These are phyloP conservation scores for Cyberlindnera xylosilytica DNA, from an alignment of 805 yeast species.

Conservation along the genomic window DNA sequence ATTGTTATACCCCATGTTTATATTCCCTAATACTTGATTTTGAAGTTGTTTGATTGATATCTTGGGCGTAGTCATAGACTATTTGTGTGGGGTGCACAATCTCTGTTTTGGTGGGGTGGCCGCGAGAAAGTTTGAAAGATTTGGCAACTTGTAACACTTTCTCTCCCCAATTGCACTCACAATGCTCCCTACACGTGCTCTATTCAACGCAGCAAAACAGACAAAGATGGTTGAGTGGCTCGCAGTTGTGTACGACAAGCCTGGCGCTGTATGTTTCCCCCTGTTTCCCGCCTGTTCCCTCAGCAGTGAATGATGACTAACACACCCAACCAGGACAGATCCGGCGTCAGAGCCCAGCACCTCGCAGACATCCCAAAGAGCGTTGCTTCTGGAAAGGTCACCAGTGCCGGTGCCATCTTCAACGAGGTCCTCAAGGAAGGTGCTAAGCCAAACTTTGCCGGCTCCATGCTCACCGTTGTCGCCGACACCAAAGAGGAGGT, in stretches of 20 bases:
- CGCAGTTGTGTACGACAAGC: conserved; percentile 68
- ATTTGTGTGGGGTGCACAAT: no score
- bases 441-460: conserved; percentile 52
- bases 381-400: conserved; percentile 41
- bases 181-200: conserved; percentile 16
- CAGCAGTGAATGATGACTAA: no score
- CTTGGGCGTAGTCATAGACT: no score
- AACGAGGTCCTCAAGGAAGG: conserved; percentile 41
- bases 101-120: no score
- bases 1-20: not conserved
- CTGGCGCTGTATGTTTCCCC: conserved; percentile 41
- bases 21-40: no score
- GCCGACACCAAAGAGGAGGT: conserved; percentile 69
- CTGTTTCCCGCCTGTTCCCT: no score
- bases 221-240: conserved; percentile 55
- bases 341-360: conserved; percentile 50
- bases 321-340: conserved; percentile 39
- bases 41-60: no score
- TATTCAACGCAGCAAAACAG: conserved; percentile 8
- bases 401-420: conserved; percentile 51
- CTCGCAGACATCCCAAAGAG: conserved; percentile 42
- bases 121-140: no score
- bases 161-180: no score
- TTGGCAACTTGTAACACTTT: no score
- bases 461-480: conserved; percentile 58